Percentiles rank a stretch among this genome's conserved stretches.
phyloP scores from a whole-genome alignment of 2,329 filamentous ascomycete species.

The Colletotrichum spinosum region DNA sequence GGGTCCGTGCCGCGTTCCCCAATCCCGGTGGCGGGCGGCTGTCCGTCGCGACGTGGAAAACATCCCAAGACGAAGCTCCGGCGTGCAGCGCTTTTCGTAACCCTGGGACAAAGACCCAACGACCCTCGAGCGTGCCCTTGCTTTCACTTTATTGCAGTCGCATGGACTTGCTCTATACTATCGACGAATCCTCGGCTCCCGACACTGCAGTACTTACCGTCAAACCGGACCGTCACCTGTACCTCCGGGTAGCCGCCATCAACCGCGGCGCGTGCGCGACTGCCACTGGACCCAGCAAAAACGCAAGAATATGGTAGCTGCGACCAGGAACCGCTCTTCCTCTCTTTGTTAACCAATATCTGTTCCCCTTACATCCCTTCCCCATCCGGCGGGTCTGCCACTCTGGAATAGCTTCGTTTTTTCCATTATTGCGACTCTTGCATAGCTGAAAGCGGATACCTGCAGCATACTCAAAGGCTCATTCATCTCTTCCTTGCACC shows the following conservation, averaged over 20 bases:
- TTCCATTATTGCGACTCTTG: slow-evolving; percentile 1
- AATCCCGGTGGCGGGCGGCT: slow-evolving; percentile 22
- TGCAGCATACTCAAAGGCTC: slow-evolving; percentile 21
- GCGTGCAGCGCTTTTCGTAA: slow-evolving; percentile 17
- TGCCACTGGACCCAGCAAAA: slow-evolving; percentile 10
- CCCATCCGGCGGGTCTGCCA: slow-evolving; percentile 34
- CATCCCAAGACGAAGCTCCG: slow-evolving; percentile 27
- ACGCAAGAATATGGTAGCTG: slow-evolving; percentile 31
- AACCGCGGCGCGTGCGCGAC: slow-evolving; percentile 35
- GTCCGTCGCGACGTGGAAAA: slow-evolving; percentile 34
- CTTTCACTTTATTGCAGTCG: slow-evolving; percentile 16
- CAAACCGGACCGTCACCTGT: background rate
- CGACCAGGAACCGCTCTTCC: slow-evolving; percentile 33
- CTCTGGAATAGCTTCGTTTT: slow-evolving; percentile 37
- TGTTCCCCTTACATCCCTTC: slow-evolving; percentile 29
- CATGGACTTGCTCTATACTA: background rate
- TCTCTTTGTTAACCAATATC: slow-evolving; percentile 32
- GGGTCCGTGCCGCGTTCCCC: slow-evolving; percentile 25
- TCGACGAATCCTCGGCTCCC: slow-evolving; percentile 11
- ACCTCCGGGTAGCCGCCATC: background rate
- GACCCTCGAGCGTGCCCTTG: slow-evolving; percentile 24
- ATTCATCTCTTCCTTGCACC: background rate
- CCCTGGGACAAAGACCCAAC: slow-evolving; percentile 27
- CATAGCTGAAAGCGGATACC: slow-evolving; percentile 15
- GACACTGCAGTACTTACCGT: slow-evolving; percentile 11